Evolutionary conservation across 179 eudicot genomes (phyloP).

Genomic region (Heliamphora pulchella): DNA sequence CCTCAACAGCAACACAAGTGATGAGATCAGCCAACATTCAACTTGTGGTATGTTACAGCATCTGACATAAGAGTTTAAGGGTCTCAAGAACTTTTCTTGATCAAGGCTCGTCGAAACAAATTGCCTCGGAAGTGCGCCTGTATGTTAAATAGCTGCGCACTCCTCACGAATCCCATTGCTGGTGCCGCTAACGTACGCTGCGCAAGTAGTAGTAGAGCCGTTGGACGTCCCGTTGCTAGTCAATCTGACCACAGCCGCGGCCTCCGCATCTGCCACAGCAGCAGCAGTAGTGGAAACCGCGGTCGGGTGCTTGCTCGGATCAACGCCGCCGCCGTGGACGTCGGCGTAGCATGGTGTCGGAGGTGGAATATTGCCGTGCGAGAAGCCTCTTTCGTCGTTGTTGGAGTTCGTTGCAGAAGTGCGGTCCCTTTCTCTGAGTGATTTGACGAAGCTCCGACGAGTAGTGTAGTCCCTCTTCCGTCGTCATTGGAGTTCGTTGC

Average conservation of each 20-base stretch:
- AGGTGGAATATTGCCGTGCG: neutral
- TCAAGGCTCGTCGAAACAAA: no score
- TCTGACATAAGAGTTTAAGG: no score
- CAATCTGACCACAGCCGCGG: conserved; percentile 49
- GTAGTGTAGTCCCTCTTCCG: no score
- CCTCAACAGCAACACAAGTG: no score
- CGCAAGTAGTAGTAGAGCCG: neutral
- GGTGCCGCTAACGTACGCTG: conserved; percentile 6
- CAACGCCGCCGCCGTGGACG: conserved; percentile 11
- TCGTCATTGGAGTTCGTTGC: no score
- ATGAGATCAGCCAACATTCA: no score
- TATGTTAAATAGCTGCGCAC: conserved; percentile 48
- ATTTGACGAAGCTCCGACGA: conserved; percentile 48
- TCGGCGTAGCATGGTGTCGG: neutral
- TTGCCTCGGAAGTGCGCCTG: conserved; percentile 63
- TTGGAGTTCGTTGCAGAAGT: conserved; percentile 11
- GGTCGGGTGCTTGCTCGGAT: conserved; percentile 48
- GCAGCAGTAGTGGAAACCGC: conserved; percentile 62
- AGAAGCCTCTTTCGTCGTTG: neutral
- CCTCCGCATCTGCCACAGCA: conserved; percentile 67
- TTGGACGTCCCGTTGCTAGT: conserved; percentile 26
- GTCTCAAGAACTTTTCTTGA: no score
- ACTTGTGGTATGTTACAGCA: no score
- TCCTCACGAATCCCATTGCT: conserved; percentile 19
- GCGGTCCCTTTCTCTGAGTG: conserved; percentile 32